phyloP scores from a whole-genome alignment of 495 filamentous ascomycete species.

The Penicillium riverlandense region DNA sequence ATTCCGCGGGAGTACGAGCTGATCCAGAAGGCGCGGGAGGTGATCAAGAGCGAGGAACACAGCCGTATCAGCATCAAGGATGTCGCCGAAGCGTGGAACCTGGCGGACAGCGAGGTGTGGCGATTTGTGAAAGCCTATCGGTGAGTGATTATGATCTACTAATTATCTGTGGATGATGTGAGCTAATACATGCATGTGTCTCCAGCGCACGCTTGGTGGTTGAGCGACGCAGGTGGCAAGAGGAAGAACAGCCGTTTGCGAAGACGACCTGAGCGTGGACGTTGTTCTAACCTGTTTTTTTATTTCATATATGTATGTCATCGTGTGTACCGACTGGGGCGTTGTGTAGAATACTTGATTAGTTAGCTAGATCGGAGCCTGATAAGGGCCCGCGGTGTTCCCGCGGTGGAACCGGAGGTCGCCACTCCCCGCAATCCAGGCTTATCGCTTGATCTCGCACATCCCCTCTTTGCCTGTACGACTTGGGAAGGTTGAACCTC shows the following conservation, averaged over 20 bases:
- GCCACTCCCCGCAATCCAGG: too few relatives aligned
- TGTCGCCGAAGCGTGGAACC: conserved; percentile 83
- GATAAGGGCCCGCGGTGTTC: too few relatives aligned
- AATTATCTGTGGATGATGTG: neutral
- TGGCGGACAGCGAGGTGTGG: conserved; percentile 92
- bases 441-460: too few relatives aligned
- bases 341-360: too few relatives aligned
- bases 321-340: neutral
- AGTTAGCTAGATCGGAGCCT: too few relatives aligned
- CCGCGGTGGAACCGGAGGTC: too few relatives aligned
- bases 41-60: conserved; percentile 35
- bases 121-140: conserved; percentile 72
- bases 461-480: conserved; percentile 1
- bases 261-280: conserved; percentile 16
- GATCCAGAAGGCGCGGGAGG: conserved; percentile 50
- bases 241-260: conserved; percentile 37
- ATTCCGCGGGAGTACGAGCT: conserved; percentile 51
- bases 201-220: conserved; percentile 36
- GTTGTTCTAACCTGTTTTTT: neutral
- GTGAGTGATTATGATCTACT: conserved; percentile 13
- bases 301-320: conserved; percentile 11
- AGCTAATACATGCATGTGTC: conserved; percentile 5
- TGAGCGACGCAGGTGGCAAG: conserved; percentile 40
- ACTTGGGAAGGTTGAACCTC: conserved; percentile 2
- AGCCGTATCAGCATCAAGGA: conserved; percentile 39